Evolutionary conservation across 2,329 filamentous ascomycete genomes (phyloP).

Genomic region (Calonectria ilicicola): DNA sequence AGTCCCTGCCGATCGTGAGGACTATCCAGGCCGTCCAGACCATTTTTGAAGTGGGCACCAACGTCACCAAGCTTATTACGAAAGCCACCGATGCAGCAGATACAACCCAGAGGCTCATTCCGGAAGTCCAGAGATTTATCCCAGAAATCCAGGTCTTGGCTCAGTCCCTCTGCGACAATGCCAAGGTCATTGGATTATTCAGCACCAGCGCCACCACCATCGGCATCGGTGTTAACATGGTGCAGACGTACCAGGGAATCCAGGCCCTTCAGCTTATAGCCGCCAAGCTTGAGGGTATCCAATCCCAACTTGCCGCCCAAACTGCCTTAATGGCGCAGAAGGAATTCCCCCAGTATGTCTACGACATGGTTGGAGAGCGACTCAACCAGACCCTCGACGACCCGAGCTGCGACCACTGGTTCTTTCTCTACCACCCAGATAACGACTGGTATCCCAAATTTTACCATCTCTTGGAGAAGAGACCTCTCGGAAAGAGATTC

Average conservation of each 20-base stretch:
- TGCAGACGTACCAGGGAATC: constrained; percentile 51
- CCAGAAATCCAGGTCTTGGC: constrained; percentile 51
- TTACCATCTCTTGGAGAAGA: constrained; percentile 50
- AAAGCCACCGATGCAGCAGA: constrained; percentile 38
- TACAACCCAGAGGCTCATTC: constrained; percentile 25
- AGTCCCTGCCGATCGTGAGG: constrained; percentile 11
- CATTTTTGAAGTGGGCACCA: constrained; percentile 10
- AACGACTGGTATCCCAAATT: constrained; percentile 56
- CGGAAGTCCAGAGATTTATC: constrained; percentile 32
- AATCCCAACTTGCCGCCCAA: constrained; percentile 47
- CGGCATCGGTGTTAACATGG: constrained; percentile 49
- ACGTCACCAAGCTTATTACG: constrained; percentile 29
- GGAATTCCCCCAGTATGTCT: constrained; percentile 51
- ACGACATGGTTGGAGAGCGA: constrained; percentile 52
- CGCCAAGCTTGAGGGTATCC: constrained; percentile 49
- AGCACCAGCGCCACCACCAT: constrained; percentile 45
- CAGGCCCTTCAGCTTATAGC: constrained; percentile 51
- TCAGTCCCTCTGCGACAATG: constrained; percentile 48
- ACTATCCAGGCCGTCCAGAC: constrained; percentile 16
- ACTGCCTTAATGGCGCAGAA: constrained; percentile 51
- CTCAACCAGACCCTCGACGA: constrained; percentile 48
- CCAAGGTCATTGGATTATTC: constrained; percentile 47
- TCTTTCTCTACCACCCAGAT: constrained; percentile 56
- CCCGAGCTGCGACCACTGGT: constrained; percentile 48
- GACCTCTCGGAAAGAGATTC: constrained; percentile 49